These are phyloP conservation scores for Monoraphidium neglectum DNA, from an alignment of 139 green algal genomes.

Conservation along the genomic window DNA sequence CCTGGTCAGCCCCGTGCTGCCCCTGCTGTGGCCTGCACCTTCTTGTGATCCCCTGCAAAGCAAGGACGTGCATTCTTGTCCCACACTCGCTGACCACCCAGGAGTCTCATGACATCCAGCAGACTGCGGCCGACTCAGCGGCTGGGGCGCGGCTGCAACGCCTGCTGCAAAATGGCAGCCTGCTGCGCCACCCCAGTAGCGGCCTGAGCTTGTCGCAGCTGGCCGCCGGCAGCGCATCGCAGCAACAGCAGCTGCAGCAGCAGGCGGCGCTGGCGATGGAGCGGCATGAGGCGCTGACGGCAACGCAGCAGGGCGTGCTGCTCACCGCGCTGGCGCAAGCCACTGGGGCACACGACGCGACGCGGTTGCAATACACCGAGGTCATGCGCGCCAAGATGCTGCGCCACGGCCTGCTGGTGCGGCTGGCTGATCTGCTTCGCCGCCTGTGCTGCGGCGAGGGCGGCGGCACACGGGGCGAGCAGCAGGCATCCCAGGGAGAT, in stretches of 20 bases:
- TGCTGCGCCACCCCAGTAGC: constrained; percentile 7
- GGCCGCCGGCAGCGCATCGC: not conserved
- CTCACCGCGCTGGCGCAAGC: constrained; percentile 17
- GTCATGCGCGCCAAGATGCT: constrained; percentile 24
- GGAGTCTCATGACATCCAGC: not conserved
- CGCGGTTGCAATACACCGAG: constrained; percentile 16
- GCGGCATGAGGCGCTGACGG: not conserved
- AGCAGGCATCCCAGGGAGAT: not conserved
- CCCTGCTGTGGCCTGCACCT: too few relatives aligned
- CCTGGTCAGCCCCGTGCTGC: too few relatives aligned
- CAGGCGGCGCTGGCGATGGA: not conserved
- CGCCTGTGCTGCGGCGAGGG: not conserved
- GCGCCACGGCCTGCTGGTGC: constrained; percentile 14
- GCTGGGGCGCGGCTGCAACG: constrained; percentile 16
- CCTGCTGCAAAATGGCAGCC: constrained; percentile 9
- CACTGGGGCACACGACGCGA: constrained; percentile 21
- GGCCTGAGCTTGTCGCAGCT: not conserved
- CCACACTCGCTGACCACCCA: not conserved
- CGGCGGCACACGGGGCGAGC: not conserved
- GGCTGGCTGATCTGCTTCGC: not conserved
- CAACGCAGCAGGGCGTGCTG: not conserved
- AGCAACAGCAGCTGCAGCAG: not conserved
- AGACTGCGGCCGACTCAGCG: not conserved
- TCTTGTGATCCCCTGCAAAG: too few relatives aligned
- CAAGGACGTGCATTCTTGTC: not conserved